Percentiles rank a stretch among this genome's conserved stretches.
Conservation (phyloP, 192 early-diverging fungal genomes). For the Dissophora globulifera region DNA sequence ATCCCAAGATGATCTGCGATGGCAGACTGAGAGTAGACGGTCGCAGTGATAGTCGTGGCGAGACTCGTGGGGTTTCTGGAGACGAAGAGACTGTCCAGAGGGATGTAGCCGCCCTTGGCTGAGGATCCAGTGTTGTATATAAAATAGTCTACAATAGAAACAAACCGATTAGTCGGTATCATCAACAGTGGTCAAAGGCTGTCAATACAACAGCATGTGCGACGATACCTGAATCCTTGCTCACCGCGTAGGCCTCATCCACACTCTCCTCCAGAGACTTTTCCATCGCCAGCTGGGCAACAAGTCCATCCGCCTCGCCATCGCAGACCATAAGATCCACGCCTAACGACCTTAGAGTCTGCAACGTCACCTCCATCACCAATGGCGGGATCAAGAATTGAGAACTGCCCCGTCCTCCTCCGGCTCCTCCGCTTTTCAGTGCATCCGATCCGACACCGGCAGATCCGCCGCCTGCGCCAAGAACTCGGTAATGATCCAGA, state of each 20-base stretch:
- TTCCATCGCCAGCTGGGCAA: conserved; percentile 51
- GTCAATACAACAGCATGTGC: neutral
- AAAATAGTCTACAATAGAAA: conserved; percentile 47
- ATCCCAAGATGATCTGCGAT: conserved; percentile 52
- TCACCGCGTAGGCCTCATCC: conserved; percentile 56
- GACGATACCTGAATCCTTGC: conserved; percentile 57
- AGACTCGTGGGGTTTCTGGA: neutral
- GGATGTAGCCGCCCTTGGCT: conserved; percentile 57
- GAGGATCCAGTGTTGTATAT: conserved; percentile 52
- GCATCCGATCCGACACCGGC: neutral
- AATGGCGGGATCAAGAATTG: conserved; percentile 61
- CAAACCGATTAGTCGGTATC: neutral
- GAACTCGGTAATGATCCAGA: conserved; percentile 34
- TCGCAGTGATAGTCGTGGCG: conserved; percentile 33
- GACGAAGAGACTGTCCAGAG: conserved; percentile 55
- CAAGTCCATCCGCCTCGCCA: conserved; percentile 60
- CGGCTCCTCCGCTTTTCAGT: neutral
- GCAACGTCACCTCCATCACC: conserved; percentile 56
- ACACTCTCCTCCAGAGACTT: conserved; percentile 28
- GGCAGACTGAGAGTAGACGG: conserved; percentile 48
- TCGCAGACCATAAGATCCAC: conserved; percentile 52
- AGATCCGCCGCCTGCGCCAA: neutral
- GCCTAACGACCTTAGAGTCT: conserved; percentile 48
- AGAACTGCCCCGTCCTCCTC: conserved; percentile 29
- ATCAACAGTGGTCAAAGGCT: no score